These are phyloP conservation scores for Pythium dissimile DNA, from an alignment of 352 stramenopile species.

Conservation along the genomic window DNA sequence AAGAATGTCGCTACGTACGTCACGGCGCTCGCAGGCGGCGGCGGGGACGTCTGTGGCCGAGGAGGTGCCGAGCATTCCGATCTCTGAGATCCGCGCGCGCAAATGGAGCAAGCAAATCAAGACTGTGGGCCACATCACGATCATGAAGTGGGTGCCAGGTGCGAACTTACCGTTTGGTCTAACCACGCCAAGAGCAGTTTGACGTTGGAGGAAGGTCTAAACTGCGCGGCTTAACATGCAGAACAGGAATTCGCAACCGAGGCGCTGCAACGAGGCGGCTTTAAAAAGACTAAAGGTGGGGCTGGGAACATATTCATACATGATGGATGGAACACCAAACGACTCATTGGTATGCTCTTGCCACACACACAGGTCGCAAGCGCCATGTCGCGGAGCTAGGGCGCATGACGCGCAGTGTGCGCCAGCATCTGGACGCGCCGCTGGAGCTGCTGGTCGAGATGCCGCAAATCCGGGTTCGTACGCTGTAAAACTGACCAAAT, in stretches of 20 bases:
- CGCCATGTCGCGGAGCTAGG: conserved; percentile 47
- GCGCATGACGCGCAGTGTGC: conserved; percentile 76
- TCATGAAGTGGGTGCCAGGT: conserved; percentile 77
- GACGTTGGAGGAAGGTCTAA: too few relatives aligned
- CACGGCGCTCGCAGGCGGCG: conserved; percentile 31
- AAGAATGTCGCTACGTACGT: conserved; percentile 51
- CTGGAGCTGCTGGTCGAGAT: conserved; percentile 70
- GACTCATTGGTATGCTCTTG: not conserved
- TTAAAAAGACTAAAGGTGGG: conserved; percentile 76
- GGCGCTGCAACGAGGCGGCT: conserved; percentile 54
- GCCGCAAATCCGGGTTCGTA: conserved; percentile 32
- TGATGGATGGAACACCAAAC: too few relatives aligned
- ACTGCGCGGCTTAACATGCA: too few relatives aligned
- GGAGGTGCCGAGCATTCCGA: conserved; percentile 38
- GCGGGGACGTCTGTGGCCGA: conserved; percentile 14
- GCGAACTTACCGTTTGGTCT: too few relatives aligned
- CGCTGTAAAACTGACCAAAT: not conserved
- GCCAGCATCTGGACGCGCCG: conserved; percentile 69
- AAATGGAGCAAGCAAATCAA: conserved; percentile 75
- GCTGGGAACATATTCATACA: too few relatives aligned
- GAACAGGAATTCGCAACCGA: conserved; percentile 46
- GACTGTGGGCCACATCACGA: conserved; percentile 64
- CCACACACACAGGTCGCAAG: conserved; percentile 69
- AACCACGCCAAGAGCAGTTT: too few relatives aligned
- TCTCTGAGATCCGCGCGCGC: conserved; percentile 61